Evolutionary conservation across 805 yeast genomes (phyloP).

Genomic region (Yarrowia bubula): DNA sequence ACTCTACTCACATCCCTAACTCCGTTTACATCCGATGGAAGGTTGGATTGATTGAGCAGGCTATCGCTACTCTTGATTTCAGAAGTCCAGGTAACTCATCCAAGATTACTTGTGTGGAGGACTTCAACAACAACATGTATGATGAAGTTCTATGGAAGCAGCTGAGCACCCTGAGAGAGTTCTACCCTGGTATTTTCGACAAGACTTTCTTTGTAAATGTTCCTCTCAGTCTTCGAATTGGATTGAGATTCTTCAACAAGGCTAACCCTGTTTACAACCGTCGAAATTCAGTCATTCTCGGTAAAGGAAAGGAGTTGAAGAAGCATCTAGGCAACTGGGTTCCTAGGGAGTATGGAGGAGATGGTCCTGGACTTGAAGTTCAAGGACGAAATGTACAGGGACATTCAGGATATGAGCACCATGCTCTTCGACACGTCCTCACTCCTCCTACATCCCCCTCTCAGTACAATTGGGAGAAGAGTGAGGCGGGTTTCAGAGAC

Average conservation of each 20-base stretch:
- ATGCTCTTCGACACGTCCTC: not conserved
- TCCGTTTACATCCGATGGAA: slow-evolving; percentile 11
- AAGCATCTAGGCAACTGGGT: slow-evolving; percentile 8
- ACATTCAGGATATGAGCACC: not conserved
- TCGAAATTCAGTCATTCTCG: not conserved
- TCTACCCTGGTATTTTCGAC: slow-evolving; percentile 1
- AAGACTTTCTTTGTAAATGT: not conserved
- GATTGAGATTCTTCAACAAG: slow-evolving; percentile 2
- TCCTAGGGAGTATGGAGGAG: slow-evolving; percentile 4
- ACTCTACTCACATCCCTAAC: not conserved
- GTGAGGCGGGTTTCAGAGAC: not conserved
- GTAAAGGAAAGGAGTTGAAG: slow-evolving; percentile 3
- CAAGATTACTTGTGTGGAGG: not conserved
- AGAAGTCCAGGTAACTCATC: not conserved
- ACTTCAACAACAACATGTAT: not conserved
- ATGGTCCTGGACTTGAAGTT: not conserved
- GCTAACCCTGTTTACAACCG: not conserved
- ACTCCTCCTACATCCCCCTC: not conserved
- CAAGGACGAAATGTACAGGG: not conserved
- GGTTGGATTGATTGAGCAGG: not conserved
- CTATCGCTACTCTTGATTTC: not conserved
- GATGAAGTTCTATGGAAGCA: slow-evolving; percentile 3
- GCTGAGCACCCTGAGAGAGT: slow-evolving; percentile 1
- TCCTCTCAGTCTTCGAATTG: not conserved
- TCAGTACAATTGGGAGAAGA: not conserved